Percentiles rank a stretch among this genome's conserved stretches.
phyloP scores from a whole-genome alignment of 306 rosid species.

The Nissolia schottii region DNA sequence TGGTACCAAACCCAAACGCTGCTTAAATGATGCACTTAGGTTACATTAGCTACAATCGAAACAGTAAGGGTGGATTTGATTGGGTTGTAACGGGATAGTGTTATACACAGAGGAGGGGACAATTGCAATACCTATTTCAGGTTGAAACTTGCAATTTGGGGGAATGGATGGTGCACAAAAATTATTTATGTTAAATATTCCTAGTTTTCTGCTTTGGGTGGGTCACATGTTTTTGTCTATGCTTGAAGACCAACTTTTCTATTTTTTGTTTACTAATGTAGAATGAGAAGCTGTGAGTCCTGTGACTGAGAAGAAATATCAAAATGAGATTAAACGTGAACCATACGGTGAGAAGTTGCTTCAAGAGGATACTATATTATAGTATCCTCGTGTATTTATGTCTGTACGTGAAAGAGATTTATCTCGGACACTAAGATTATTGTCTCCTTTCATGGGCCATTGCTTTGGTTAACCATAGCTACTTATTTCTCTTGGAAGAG shows the following conservation, averaged over 20 bases:
- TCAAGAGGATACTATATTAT: background rate
- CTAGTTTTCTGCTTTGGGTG: conserved; percentile 2
- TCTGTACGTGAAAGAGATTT: background rate
- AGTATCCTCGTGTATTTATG: too few species aligned
- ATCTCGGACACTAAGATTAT: background rate
- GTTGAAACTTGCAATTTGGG: background rate
- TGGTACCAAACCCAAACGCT: too few species aligned
- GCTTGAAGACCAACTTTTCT: background rate
- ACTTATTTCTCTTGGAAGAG: too few species aligned
- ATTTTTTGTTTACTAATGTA: background rate
- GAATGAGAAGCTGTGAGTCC: background rate
- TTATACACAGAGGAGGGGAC: background rate
- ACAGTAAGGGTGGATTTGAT: too few species aligned
- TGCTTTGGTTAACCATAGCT: too few species aligned
- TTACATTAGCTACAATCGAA: background rate
- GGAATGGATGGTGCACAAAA: conserved; percentile 18
- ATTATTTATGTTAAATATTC: background rate
- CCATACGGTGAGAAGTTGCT: background rate
- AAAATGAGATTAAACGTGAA: background rate
- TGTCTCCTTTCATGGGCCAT: background rate
- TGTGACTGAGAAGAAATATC: background rate
- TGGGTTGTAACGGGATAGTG: too few species aligned
- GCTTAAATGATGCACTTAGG: conserved; percentile 20
- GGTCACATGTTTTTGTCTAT: conserved; percentile 21
- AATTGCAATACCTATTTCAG: background rate